A percentile compares a stretch with the other conserved stretches of the same genome.
Evolutionary conservation across 73 alveolate genomes (phyloP).

Genomic region (Effrenium voratum): DNA sequence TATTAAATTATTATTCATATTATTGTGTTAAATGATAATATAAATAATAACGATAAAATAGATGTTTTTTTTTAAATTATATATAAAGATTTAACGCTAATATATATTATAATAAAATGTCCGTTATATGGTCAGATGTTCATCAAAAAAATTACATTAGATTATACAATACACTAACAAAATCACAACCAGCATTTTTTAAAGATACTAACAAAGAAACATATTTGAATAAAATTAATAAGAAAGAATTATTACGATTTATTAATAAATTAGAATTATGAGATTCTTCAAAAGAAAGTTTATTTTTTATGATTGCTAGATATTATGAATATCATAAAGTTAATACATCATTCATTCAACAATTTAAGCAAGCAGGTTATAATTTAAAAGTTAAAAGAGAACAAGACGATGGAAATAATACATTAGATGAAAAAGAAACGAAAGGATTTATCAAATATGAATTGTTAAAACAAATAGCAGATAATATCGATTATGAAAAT

Average conservation of each 20-base stretch:
- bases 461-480: not conserved
- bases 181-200: too few relatives aligned
- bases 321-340: too few relatives aligned
- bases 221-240: too few relatives aligned
- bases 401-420: not conserved
- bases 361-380: not conserved
- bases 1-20: too few relatives aligned
- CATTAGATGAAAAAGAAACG: not conserved
- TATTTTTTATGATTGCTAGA: not conserved
- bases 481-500: not conserved
- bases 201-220: too few relatives aligned
- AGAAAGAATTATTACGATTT: not conserved
- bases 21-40: not conserved
- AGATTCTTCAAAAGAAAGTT: too few relatives aligned
- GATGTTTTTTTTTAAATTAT: not conserved
- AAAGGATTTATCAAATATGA: not conserved
- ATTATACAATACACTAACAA: too few relatives aligned
- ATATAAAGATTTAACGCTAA: not conserved
- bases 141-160: too few relatives aligned
- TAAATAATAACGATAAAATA: too few relatives aligned
- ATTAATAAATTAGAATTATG: too few relatives aligned
- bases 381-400: too few relatives aligned
- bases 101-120: not conserved
- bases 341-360: not conserved
- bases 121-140: not conserved